Evolutionary conservation across 2,329 filamentous ascomycete genomes (phyloP), one percentile per base, ranked within the genome.

Genomic region (Alternaria sp.): DNA sequence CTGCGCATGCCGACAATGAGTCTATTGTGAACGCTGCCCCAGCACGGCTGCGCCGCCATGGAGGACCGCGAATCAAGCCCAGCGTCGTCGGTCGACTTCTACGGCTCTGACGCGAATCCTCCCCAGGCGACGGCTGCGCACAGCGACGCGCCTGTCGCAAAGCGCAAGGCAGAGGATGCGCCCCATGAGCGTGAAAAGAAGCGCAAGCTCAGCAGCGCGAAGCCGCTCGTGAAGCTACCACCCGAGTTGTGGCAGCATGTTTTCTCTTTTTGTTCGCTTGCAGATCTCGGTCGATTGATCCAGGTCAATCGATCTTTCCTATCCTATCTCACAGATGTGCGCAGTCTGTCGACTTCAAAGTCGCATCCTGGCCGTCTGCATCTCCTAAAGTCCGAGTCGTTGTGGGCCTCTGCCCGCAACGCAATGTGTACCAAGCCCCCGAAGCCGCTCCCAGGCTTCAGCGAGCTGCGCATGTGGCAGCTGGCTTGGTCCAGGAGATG

Each of bases 381-480:
- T 76, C 70, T 82, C 77, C 72, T 85, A 70, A 86, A 87, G 74
- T 87, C 90, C 71, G 87, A 93, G 74, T 80, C 82, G 51, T 88
- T 95, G 71, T 95, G 92, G 92, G 86, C 87, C 75, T 82, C 84
- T 68, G 91, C 92, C 71, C 87, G 92, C 74, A 88, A 88, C 71
- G 80, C 82, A 20, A 89, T 88, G 77, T 87, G 87, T 81, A 88
- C 88, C 25, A 86, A 86, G 68, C 88, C 94, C 82, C 92, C 92
- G 50, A 84, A 85, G 60, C 92, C 92, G 26, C 83, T 95, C 54
- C 81, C 83, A 56, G 86, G 84, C 61, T 87, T 86, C 75, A 87
- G 87, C 45, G 92, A 96, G 78, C 82, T 92, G 67, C 87, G 90
- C 45, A 94, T 94, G 91, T 93, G 92, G 87, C 87, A 87, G 72